Conservation (phyloP, 1,284 basidiomycete species). For the Afroboletus lepidellus region DNA sequence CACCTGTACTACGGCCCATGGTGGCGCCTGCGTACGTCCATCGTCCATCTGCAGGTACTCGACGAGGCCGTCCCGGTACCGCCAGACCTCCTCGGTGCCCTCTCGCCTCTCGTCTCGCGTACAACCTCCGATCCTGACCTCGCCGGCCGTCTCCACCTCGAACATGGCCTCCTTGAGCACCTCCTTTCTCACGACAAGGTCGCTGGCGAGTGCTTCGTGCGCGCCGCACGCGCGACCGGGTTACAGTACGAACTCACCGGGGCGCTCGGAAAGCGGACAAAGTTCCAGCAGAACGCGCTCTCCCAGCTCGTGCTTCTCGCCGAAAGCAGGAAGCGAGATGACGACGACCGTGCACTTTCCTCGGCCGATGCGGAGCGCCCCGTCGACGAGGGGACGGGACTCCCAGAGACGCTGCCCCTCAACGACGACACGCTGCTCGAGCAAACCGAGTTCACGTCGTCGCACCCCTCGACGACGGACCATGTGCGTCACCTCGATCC, state of each 20-base stretch:
- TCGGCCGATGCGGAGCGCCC: slow-evolving; percentile 16
- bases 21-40: slow-evolving; percentile 80
- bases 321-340: slow-evolving; percentile 65
- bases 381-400: slow-evolving; percentile 18
- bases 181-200: slow-evolving; percentile 70
- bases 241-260: slow-evolving; percentile 92
- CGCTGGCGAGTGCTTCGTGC: slow-evolving; percentile 79
- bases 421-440: slow-evolving; percentile 98
- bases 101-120: slow-evolving; percentile 49
- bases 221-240: slow-evolving; percentile 75
- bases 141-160: slow-evolving; percentile 69
- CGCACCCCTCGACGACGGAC: slow-evolving; percentile 44
- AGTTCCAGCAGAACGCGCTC: slow-evolving; percentile 85
- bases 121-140: slow-evolving; percentile 58
- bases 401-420: slow-evolving; percentile 80
- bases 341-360: slow-evolving; percentile 17
- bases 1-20: slow-evolving; percentile 54
- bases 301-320: slow-evolving; percentile 95
- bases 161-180: slow-evolving; percentile 82
- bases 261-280: slow-evolving; percentile 91
- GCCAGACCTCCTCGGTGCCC: slow-evolving; percentile 43
- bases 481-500: slow-evolving; percentile 74
- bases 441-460: slow-evolving; percentile 86
- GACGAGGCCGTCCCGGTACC: slow-evolving; percentile 80
- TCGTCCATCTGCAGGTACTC: slow-evolving; percentile 81